phyloP scores from a whole-genome alignment of 805 yeast genomes.

The Candida insectorum region DNA sequence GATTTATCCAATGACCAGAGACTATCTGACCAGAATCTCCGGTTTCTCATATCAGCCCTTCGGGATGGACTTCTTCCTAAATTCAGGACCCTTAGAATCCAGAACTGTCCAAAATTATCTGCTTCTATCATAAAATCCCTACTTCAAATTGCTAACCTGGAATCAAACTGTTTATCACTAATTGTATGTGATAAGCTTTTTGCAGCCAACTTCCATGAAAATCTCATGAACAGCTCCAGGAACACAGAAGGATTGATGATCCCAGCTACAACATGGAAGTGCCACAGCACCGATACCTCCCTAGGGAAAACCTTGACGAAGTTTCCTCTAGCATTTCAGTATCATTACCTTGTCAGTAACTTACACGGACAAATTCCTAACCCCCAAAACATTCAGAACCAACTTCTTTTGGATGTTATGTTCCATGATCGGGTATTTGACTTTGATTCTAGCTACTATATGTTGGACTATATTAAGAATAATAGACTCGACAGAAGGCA shows the following conservation, averaged over 20 bases:
- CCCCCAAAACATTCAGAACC: not conserved
- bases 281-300: conserved; percentile 10
- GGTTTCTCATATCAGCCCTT: conserved; percentile 18
- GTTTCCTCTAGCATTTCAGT: conserved; percentile 24
- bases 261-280: conserved; percentile 23
- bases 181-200: conserved; percentile 15
- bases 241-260: conserved; percentile 5
- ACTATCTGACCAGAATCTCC: conserved; percentile 30
- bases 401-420: conserved; percentile 15
- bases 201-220: conserved; percentile 2
- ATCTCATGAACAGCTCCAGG: not conserved
- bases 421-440: conserved; percentile 11
- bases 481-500: conserved; percentile 7
- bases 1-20: conserved; percentile 25
- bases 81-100: conserved; percentile 21
- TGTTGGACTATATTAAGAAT: conserved; percentile 6
- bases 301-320: conserved; percentile 12
- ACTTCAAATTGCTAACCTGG: conserved; percentile 3
- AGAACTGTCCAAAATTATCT: conserved; percentile 18
- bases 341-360: conserved; percentile 15
- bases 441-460: conserved; percentile 1
- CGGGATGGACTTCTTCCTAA: conserved; percentile 14
- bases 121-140: conserved; percentile 11
- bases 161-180: conserved; percentile 8
- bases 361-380: conserved; percentile 4